Evolutionary conservation across 371 early-diverging fungal species (phyloP).

Genomic region (Mucor lusitanicus): DNA sequence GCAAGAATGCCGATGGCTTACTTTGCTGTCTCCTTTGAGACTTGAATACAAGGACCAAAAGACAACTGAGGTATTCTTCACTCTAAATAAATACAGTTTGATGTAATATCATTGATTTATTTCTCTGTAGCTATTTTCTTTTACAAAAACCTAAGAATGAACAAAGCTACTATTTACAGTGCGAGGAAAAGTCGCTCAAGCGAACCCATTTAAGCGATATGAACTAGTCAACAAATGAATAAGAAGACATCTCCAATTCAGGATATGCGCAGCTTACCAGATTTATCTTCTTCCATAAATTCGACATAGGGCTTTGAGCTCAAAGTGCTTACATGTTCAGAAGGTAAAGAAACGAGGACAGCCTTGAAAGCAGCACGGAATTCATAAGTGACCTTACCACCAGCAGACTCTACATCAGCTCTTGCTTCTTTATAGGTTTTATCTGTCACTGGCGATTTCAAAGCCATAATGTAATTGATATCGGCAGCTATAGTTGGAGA

Average conservation of each 20-base stretch:
- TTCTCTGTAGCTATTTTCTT: not conserved
- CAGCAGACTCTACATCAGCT: constrained; percentile 20
- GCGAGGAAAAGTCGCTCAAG: not conserved
- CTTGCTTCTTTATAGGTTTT: constrained; percentile 15
- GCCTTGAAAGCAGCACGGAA: constrained; percentile 23
- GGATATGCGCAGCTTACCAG: constrained; percentile 13
- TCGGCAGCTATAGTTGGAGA: constrained; percentile 4
- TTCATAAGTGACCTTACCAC: constrained; percentile 26
- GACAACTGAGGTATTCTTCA: too few species aligned
- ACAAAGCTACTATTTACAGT: not conserved
- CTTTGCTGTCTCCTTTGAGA: too few species aligned
- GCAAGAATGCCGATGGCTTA: too few species aligned
- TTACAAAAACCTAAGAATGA: not conserved
- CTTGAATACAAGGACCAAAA: too few species aligned
- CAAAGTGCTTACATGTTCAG: constrained; percentile 13
- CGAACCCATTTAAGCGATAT: not conserved
- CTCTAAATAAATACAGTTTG: too few species aligned
- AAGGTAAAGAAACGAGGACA: constrained; percentile 20
- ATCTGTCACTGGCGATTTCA: constrained; percentile 21
- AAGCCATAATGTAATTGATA: constrained; percentile 23
- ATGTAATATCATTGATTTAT: too few species aligned
- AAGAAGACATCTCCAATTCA: not conserved
- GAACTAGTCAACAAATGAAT: not conserved
- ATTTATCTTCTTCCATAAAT: constrained; percentile 28
- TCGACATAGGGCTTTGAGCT: constrained; percentile 23